These are phyloP conservation scores for Monosporascus sp. DNA, from an alignment of 2,329 filamentous ascomycete genomes.

Conservation along the genomic window DNA sequence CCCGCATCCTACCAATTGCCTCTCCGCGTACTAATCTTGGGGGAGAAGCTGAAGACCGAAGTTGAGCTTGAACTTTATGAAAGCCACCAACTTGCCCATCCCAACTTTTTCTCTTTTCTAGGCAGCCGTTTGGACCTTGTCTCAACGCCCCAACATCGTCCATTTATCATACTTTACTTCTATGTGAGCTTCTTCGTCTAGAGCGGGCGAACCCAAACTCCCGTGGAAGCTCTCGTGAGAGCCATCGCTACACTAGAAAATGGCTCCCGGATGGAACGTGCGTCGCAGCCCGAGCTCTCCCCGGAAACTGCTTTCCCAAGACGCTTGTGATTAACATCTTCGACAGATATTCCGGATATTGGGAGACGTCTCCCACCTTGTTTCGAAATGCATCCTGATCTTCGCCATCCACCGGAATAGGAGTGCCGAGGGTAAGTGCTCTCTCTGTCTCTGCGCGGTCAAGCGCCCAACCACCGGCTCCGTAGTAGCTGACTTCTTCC, in stretches of 20 bases:
- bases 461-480: neutral
- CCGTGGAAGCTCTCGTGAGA: neutral
- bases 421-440: slow-evolving; percentile 67
- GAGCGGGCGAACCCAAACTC: neutral
- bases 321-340: slow-evolving; percentile 1
- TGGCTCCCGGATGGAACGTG: slow-evolving; percentile 25
- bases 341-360: slow-evolving; percentile 64
- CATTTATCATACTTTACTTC: no score
- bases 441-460: neutral
- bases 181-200: slow-evolving; percentile 5
- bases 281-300: neutral
- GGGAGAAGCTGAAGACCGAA: no score
- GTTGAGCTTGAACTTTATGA: no score
- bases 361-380: slow-evolving; percentile 78
- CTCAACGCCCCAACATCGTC: no score
- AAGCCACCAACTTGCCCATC: no score
- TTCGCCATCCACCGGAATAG: slow-evolving; percentile 83
- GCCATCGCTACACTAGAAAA: slow-evolving; percentile 4
- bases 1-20: no score
- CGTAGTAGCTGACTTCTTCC: neutral
- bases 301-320: neutral
- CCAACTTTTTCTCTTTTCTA: no score
- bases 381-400: slow-evolving; percentile 86
- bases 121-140: no score
- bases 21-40: no score